Evolutionary conservation across 2,329 filamentous ascomycete genomes (phyloP), one percentile per base, ranked within the genome.

Genomic region (Trichoderma koningii): DNA sequence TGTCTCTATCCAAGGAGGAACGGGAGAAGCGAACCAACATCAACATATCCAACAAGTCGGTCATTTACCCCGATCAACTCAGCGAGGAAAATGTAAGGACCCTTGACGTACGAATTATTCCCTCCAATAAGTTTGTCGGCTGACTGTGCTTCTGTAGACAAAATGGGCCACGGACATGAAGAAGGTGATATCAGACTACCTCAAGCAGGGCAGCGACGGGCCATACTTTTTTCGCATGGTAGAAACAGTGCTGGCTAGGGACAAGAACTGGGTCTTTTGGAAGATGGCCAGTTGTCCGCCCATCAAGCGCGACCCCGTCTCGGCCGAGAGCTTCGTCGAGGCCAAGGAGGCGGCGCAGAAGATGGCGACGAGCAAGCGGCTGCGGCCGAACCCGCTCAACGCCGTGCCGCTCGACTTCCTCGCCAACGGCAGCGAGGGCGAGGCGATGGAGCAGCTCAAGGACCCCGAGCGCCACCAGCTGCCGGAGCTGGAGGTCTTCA

Each of bases 181-280:
- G 73, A 84, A 84, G 44, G 82, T 83, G 7, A 96, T 98, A 71
- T 90, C 90, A 66, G 87, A 87, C 66, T 97, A 97, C 76, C 84
- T 99, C 64, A 90, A 90, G 73, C 84, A 89, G 71, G 91, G 91
- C 21, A 79, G 83, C 48, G 93, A 96, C 72, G 95, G 95, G 34
- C 91, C 92, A 68, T 96, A 96, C 77, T 99, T 98, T 77, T 90
- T 93, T 77, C 89, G 95, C 45, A 96, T 98, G 87, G 93, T 99
- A 38, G 94, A 98, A 75, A 98, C 93, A 14, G 94, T 99, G 38
- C 85, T 99, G 34, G 92, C 92, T 26, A 86, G 95, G 68, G 95
- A 99, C 77, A 98, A 97, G 81, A 97, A 98, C 74, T 99, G 96
- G 96, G 93, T 96, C 51, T 89, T 93, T 68, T 99, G 95, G 95